A percentile compares a stretch with the other conserved stretches of the same genome.
Conservation (phyloP, 208 protist species). For the Vickermania ingenoplastis region DNA sequence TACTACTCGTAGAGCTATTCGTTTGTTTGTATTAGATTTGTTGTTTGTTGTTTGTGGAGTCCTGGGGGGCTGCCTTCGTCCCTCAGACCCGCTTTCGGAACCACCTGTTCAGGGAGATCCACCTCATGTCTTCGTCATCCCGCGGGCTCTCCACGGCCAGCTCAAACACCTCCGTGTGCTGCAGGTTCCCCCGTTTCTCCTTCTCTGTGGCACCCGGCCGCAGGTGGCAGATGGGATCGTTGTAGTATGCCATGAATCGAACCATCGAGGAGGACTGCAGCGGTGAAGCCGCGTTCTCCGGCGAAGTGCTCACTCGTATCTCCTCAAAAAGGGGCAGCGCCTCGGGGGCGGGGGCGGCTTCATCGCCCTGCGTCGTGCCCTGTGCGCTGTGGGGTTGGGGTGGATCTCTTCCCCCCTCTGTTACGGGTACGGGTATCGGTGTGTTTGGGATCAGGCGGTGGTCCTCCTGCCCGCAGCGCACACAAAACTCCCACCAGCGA, state of each 20-base stretch:
- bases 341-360: too few species aligned
- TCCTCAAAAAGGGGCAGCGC: too few species aligned
- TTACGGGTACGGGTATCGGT: slow-evolving; percentile 44
- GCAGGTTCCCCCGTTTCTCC: slow-evolving; percentile 45
- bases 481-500: slow-evolving; percentile 52
- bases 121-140: background rate
- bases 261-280: too few species aligned
- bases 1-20: too few species aligned
- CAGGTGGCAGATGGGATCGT: slow-evolving; percentile 46
- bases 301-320: too few species aligned
- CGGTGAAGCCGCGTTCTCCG: too few species aligned
- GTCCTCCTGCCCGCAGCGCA: slow-evolving; percentile 52
- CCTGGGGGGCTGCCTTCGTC: background rate
- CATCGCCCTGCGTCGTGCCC: too few species aligned
- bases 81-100: background rate
- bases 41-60: background rate
- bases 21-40: background rate
- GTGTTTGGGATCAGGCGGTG: slow-evolving; percentile 45
- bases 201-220: slow-evolving; percentile 49
- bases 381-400: too few species aligned
- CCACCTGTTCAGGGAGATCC: slow-evolving; percentile 60
- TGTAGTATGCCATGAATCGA: slow-evolving; percentile 41
- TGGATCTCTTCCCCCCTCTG: slow-evolving; percentile 16
- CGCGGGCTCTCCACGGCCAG: slow-evolving; percentile 41
- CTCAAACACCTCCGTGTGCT: slow-evolving; percentile 68